A percentile compares a stretch with the other conserved stretches of the same genome.
Evolutionary conservation across 208 protist species (phyloP).

Genomic region (Acanthamoeba divionensis): DNA sequence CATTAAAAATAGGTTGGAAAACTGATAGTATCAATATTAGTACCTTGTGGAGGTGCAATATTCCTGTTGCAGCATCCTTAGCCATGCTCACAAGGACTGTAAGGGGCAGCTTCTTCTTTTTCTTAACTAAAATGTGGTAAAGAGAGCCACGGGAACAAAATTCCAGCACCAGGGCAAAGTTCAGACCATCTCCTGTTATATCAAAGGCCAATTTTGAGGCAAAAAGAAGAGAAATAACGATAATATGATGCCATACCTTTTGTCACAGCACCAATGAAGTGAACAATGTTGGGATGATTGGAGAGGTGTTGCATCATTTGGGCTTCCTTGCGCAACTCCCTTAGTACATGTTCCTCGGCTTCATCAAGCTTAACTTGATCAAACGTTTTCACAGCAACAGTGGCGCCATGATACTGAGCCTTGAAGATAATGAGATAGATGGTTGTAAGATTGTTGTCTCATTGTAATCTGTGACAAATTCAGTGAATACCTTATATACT

Average conservation of each 20-base stretch:
- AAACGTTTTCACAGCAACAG: constrained; percentile 1
- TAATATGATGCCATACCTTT: background rate
- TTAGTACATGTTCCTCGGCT: background rate
- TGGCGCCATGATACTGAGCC: background rate
- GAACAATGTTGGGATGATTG: constrained; percentile 6
- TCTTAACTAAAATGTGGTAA: background rate
- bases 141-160: background rate
- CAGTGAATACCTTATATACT: constrained; percentile 25
- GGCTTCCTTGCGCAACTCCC: background rate
- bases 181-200: background rate
- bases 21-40: no score
- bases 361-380: background rate
- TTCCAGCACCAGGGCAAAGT: background rate
- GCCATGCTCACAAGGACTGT: background rate
- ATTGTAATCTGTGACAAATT: no score
- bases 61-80: background rate
- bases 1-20: no score
- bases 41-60: constrained; percentile 30
- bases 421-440: background rate
- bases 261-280: background rate
- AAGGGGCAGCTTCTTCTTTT: background rate
- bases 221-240: background rate
- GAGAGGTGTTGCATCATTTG: constrained; percentile 35
- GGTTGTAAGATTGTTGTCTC: background rate
- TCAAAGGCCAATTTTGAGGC: background rate